A percentile compares a stretch with the other conserved stretches of the same genome.
phyloP scores from a whole-genome alignment of 2,329 filamentous ascomycete species.

The Zasmidium citrigriseum region DNA sequence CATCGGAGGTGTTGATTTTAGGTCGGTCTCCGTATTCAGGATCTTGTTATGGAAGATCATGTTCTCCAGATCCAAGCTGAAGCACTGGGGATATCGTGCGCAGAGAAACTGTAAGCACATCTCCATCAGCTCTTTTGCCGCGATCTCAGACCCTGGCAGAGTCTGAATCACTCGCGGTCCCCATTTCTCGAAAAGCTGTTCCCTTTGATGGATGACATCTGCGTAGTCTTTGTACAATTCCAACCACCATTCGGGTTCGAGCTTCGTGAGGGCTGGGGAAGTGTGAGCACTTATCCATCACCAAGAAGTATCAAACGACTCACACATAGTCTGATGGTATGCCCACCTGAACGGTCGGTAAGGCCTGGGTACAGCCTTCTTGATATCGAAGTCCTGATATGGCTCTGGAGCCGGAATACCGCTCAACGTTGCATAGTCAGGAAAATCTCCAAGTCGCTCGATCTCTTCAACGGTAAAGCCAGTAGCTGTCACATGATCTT shows the following conservation, averaged over 20 bases:
- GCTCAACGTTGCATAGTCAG: slow-evolving; percentile 73
- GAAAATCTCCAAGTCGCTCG: slow-evolving; percentile 71
- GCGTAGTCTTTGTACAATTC: slow-evolving; percentile 77
- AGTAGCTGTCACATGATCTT: slow-evolving; percentile 54
- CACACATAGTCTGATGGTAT: slow-evolving; percentile 92
- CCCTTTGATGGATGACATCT: slow-evolving; percentile 67
- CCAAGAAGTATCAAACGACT: slow-evolving; percentile 35
- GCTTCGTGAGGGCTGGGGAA: slow-evolving; percentile 67
- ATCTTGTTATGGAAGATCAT: slow-evolving; percentile 69
- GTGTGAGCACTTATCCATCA: slow-evolving; percentile 9
- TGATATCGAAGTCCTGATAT: slow-evolving; percentile 66
- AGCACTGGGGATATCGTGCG: slow-evolving; percentile 74
- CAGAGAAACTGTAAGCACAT: slow-evolving; percentile 80
- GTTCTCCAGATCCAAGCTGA: slow-evolving; percentile 58
- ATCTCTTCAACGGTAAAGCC: slow-evolving; percentile 73
- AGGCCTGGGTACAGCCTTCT: slow-evolving; percentile 68
- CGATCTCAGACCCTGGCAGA: slow-evolving; percentile 74
- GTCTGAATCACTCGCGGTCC: slow-evolving; percentile 65
- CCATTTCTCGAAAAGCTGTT: slow-evolving; percentile 63
- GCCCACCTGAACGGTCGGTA: slow-evolving; percentile 81
- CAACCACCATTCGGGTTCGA: slow-evolving; percentile 86
- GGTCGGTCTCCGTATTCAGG: slow-evolving; percentile 61
- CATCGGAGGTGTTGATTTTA: slow-evolving; percentile 65
- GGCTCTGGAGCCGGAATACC: slow-evolving; percentile 71
- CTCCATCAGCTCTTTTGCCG: slow-evolving; percentile 85